Conservation (phyloP, 1,139 yeast species). For the Geotrichum histeridarum region DNA sequence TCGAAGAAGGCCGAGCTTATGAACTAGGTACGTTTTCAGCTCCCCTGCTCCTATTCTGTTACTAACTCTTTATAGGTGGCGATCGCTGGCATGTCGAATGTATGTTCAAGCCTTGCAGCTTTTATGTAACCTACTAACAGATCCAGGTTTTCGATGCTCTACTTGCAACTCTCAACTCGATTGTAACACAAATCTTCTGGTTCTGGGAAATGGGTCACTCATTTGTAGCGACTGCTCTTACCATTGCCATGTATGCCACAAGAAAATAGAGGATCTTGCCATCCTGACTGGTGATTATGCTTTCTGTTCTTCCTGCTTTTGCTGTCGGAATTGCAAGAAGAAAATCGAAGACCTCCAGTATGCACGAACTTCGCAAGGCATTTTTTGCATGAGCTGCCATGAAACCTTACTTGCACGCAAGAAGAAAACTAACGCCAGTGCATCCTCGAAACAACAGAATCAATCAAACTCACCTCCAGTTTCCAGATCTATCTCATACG, state of each 20-base stretch:
- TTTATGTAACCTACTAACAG: not conserved
- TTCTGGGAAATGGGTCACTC: constrained; percentile 84
- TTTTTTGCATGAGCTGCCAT: constrained; percentile 92
- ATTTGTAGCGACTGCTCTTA: constrained; percentile 91
- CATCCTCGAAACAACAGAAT: constrained; percentile 1
- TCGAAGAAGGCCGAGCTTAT: constrained; percentile 42
- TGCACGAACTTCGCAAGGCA: constrained; percentile 89
- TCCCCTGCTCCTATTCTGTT: constrained; percentile 18
- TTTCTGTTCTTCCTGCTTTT: constrained; percentile 85
- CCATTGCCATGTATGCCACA: constrained; percentile 79
- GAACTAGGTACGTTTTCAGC: constrained; percentile 34
- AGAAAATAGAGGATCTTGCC: constrained; percentile 93
- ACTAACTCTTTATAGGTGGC: constrained; percentile 49
- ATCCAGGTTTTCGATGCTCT: constrained; percentile 63
- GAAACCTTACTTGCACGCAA: constrained; percentile 72
- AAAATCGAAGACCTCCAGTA: constrained; percentile 85
- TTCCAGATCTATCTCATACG: constrained; percentile 1
- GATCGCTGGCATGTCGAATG: constrained; percentile 87
- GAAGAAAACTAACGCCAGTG: constrained; percentile 22
- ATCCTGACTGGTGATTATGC: constrained; percentile 91
- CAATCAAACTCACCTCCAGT: constrained; percentile 7
- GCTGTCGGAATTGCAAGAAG: constrained; percentile 82
- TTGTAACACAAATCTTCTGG: constrained; percentile 82
- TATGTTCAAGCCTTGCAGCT: constrained; percentile 51
- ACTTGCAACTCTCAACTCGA: constrained; percentile 74